Conservation (phyloP, 1,139 yeast species). For the Pneumocystis wakefieldiae region DNA sequence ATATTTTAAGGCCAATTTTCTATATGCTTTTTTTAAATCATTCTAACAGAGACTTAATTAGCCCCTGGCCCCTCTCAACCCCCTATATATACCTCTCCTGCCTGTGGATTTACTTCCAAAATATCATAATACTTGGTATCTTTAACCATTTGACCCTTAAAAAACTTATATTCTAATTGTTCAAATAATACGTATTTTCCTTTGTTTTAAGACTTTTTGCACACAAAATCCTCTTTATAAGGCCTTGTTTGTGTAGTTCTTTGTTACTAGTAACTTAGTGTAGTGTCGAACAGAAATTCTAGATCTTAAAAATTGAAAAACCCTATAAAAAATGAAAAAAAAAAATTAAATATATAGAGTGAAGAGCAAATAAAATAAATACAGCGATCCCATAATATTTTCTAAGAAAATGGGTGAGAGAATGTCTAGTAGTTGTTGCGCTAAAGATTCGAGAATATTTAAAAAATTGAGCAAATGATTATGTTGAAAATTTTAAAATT, state of each 20-base stretch:
- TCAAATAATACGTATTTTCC: background rate
- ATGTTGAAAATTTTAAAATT: too few species aligned
- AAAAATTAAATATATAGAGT: background rate
- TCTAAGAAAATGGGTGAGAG: background rate
- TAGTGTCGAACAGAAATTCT: background rate
- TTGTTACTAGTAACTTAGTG: background rate
- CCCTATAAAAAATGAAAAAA: background rate
- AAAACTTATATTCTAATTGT: background rate
- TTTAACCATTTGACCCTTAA: background rate
- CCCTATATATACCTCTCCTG: background rate
- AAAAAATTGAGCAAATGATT: too few species aligned
- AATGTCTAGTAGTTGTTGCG: too few species aligned
- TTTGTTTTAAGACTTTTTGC: too few species aligned
- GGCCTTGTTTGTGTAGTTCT: background rate
- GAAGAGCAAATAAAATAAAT: background rate
- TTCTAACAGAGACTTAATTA: conserved; percentile 32
- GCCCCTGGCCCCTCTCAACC: conserved; percentile 19
- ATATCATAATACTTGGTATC: conserved; percentile 1
- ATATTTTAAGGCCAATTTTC: conserved; percentile 49
- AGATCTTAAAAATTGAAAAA: background rate
- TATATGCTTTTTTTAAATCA: conserved; percentile 88
- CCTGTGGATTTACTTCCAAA: background rate
- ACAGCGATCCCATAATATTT: background rate
- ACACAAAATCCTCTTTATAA: background rate
- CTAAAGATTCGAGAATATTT: too few species aligned